These are phyloP conservation scores for Tylopilus sp. DNA, from an alignment of 768 basidiomycete genomes.

Conservation along the genomic window DNA sequence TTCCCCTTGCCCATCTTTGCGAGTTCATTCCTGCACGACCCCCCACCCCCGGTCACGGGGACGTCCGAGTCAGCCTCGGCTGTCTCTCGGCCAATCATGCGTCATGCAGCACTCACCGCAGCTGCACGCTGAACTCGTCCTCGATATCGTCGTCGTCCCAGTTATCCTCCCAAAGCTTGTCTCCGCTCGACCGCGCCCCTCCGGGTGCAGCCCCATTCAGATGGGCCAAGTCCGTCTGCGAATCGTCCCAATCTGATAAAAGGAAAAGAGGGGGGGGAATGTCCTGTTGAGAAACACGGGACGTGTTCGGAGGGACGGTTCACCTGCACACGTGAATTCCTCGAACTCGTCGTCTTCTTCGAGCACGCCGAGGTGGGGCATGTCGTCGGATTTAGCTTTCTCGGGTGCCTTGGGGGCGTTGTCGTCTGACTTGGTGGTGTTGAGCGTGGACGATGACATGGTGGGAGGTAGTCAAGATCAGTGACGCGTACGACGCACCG, in stretches of 20 bases:
- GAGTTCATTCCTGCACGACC: slow-evolving; percentile 55
- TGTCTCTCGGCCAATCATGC: neutral
- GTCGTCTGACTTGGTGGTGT: slow-evolving; percentile 43
- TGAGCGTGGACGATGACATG: slow-evolving; percentile 42
- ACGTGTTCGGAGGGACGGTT: neutral
- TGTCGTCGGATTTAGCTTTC: slow-evolving; percentile 44
- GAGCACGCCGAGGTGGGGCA: slow-evolving; percentile 76
- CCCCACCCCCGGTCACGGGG: neutral
- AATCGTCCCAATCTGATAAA: slow-evolving; percentile 78
- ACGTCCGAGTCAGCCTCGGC: no score
- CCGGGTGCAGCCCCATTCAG: slow-evolving; percentile 71
- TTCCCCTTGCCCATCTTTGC: slow-evolving; percentile 52
- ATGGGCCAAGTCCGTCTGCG: slow-evolving; percentile 78
- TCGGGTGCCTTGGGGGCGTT: slow-evolving; percentile 26
- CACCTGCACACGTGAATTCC: slow-evolving; percentile 87
- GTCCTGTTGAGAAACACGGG: no score
- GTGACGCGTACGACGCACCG: slow-evolving; percentile 7
- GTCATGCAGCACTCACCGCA: slow-evolving; percentile 57
- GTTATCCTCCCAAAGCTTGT: slow-evolving; percentile 98
- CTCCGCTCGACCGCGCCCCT: slow-evolving; percentile 73
- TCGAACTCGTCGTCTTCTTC: slow-evolving; percentile 99
- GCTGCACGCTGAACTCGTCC: slow-evolving; percentile 93
- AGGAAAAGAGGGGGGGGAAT: neutral
- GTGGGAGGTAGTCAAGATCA: neutral
- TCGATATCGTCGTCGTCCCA: slow-evolving; percentile 99